These are phyloP conservation scores for Hypoxylon trugodes DNA, from an alignment of 495 filamentous ascomycete genomes.

Conservation along the genomic window DNA sequence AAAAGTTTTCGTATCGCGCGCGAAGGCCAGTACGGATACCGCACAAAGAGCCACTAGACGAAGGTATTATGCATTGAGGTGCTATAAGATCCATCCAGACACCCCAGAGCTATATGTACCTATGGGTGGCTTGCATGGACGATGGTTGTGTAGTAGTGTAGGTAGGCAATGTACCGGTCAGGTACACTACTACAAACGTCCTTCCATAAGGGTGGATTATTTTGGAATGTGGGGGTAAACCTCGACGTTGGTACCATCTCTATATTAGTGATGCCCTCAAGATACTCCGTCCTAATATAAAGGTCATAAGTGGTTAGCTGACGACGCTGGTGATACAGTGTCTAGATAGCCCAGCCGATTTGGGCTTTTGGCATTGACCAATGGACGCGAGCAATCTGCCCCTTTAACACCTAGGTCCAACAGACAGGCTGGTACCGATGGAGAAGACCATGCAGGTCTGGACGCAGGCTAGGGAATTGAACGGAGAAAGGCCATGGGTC, in stretches of 20 bases:
- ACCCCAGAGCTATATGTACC: conserved; percentile 12
- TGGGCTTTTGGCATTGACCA: conserved; percentile 20
- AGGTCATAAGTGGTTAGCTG: conserved; percentile 16
- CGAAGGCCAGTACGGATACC: conserved; percentile 8
- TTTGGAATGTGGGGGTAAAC: conserved; percentile 26
- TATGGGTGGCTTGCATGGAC: conserved; percentile 19
- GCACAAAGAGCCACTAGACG: conserved; percentile 21
- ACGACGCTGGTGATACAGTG: conserved; percentile 34
- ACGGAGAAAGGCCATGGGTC: conserved; percentile 6
- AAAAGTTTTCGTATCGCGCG: conserved; percentile 27
- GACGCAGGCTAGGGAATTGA: conserved; percentile 19
- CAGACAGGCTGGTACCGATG: conserved; percentile 3
- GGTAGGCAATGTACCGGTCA: conserved; percentile 18
- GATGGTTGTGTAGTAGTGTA: conserved; percentile 17
- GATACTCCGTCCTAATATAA: conserved; percentile 21
- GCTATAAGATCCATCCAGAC: conserved; percentile 9
- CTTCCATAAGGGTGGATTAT: too few relatives aligned
- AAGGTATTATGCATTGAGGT: conserved; percentile 24
- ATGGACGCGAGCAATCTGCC: conserved; percentile 5
- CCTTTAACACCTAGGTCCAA: neutral
- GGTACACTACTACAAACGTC: too few relatives aligned
- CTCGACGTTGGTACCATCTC: conserved; percentile 9
- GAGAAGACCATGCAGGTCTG: conserved; percentile 8
- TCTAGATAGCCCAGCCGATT: conserved; percentile 8
- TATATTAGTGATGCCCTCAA: conserved; percentile 17